Evolutionary conservation across 306 rosid genomes (phyloP), one percentile per base, ranked within the genome.

Genomic region (Hippophae gyantsensis): DNA sequence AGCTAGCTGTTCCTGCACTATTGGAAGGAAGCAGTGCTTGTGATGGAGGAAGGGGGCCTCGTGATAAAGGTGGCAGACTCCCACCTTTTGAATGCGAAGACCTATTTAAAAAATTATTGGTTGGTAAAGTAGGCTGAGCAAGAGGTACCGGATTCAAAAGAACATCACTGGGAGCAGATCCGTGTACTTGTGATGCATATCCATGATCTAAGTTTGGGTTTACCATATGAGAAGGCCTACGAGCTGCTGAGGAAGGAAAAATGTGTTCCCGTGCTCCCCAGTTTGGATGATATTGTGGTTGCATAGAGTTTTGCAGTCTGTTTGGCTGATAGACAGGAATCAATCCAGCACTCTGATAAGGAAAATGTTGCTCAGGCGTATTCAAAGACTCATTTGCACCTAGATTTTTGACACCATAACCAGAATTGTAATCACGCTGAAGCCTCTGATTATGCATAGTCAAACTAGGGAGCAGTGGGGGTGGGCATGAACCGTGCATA

Each of bases 11-110:
- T 65, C 74, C 71, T 50, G 79, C 69, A 72, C 57, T 84, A 49
- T 76, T 79, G 64, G 71, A 50, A 42, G 79, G 72, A 63, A 68
- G 74, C 43, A 71, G 43, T 60, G 78, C 62, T 64, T 82, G 97
- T 43, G 79, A 67, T 57, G 80, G 68, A 56, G 79, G 83, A 63
- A 78, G 93, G 18, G 77, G 80, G 11, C 87, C 81, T 1, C 82
- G 81, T 42, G 89, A 89, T 56, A 87, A 63, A 43, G 90, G 83
- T 5, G 84, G 90, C 67, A 72, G 52, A 13, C 78, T 46, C n/a
- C 82, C 82, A 65, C 84, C 78, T 23, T 64, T 86, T 43, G 77
- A 73, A 57, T 72, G 87, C 46, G 75, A 62, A 57, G 85, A n/a
- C 57, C 74, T 72, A 25, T 73, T 82, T 54, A 69, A 52, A 42